Conservation (phyloP, 1,284 basidiomycete species). For the Gastroboletus turbinatus region DNA sequence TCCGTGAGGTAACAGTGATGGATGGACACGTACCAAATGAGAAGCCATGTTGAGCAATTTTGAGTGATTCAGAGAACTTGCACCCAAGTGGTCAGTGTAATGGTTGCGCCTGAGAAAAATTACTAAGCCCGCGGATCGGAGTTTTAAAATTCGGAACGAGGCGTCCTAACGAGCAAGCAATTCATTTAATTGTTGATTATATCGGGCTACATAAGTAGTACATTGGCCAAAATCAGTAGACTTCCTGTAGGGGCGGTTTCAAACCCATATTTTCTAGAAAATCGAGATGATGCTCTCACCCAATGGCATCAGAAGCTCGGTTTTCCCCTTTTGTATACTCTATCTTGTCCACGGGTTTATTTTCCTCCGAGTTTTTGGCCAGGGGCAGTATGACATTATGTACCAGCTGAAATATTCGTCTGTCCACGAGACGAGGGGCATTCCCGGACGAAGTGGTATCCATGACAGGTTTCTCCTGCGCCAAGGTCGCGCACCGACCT, state of each 20-base stretch:
- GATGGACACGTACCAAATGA: conserved; percentile 49
- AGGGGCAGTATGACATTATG: neutral
- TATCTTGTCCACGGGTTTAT: neutral
- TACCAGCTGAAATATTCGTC: neutral
- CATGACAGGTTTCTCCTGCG: neutral
- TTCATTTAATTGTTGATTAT: neutral
- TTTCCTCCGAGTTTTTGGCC: neutral
- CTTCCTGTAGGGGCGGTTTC: too few relatives aligned
- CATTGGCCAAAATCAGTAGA: neutral
- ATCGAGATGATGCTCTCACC: neutral
- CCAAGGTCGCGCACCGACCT: neutral
- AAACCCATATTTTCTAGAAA: neutral
- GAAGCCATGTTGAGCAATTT: conserved; percentile 50
- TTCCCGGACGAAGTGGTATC: neutral
- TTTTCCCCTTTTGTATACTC: neutral
- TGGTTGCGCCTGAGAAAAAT: conserved; percentile 7
- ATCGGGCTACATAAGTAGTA: neutral
- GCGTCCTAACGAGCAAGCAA: neutral
- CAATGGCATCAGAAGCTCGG: neutral
- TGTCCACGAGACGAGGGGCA: neutral
- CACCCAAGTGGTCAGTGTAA: neutral
- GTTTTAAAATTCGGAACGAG: conserved; percentile 3
- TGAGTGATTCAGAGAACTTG: neutral
- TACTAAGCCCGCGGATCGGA: conserved; percentile 23
- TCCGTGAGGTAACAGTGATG: too few relatives aligned